These are phyloP conservation scores for Erysimum cheiri DNA, from an alignment of 441 rosid genomes.

Conservation along the genomic window DNA sequence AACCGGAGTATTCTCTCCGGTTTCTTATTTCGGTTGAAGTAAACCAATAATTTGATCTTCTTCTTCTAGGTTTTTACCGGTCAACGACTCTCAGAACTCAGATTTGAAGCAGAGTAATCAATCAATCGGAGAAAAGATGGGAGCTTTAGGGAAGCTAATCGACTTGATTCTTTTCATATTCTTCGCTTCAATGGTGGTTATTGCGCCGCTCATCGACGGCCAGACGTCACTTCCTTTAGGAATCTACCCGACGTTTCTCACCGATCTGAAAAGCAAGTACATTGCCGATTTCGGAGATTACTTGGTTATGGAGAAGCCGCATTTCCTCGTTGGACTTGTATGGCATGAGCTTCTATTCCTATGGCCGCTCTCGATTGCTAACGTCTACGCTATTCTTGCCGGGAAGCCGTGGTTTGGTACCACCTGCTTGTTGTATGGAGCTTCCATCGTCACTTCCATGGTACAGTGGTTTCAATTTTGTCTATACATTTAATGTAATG, in stretches of 20 bases:
- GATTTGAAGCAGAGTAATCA: slow-evolving; percentile 5
- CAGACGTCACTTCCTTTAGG: slow-evolving; percentile 58
- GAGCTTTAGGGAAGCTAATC: slow-evolving; percentile 51
- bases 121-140: slow-evolving; percentile 30
- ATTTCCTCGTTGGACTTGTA: slow-evolving; percentile 68
- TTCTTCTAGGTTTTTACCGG: slow-evolving; percentile 14
- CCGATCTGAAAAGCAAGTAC: slow-evolving; percentile 55
- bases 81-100: too few species aligned
- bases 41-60: slow-evolving; percentile 23
- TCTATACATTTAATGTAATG: not conserved
- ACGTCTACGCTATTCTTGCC: slow-evolving; percentile 59
- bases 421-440: slow-evolving; percentile 80
- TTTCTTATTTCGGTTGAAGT: slow-evolving; percentile 10
- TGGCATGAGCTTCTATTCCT: slow-evolving; percentile 76
- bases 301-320: slow-evolving; percentile 68
- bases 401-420: slow-evolving; percentile 72
- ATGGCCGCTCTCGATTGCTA: slow-evolving; percentile 79
- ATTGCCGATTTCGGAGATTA: slow-evolving; percentile 59
- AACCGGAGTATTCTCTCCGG: slow-evolving; percentile 36
- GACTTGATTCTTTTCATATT: slow-evolving; percentile 59
- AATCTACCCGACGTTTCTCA: slow-evolving; percentile 57
- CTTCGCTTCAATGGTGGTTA: slow-evolving; percentile 56
- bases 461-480: slow-evolving; percentile 45
- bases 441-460: slow-evolving; percentile 67
- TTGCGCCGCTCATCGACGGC: slow-evolving; percentile 63